Conservation (phyloP, 352 stramenopile genomes). For the Pythium phragmitis region DNA sequence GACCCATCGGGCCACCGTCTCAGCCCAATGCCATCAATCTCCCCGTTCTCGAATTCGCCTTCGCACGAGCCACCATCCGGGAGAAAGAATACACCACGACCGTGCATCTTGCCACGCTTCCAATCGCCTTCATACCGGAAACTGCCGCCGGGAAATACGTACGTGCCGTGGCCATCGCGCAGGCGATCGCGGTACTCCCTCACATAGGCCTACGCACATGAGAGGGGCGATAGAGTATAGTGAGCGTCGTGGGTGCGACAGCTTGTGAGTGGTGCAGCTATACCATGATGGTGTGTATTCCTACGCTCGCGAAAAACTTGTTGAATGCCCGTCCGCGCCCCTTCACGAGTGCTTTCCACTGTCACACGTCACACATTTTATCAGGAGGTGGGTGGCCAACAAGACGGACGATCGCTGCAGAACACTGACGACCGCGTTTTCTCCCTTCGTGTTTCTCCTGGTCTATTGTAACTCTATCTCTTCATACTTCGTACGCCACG, state of each 20-base stretch:
- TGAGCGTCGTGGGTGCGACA: not conserved
- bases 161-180: conserved; percentile 45
- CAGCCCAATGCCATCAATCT: conserved; percentile 61
- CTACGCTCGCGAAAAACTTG: not conserved
- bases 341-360: not conserved
- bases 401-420: not conserved
- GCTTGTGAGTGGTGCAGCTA: not conserved
- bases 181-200: conserved; percentile 40
- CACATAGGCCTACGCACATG: conserved; percentile 34
- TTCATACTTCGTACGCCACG: not conserved
- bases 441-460: not conserved
- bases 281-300: too few species aligned
- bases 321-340: not conserved
- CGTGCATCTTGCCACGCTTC: conserved; percentile 59
- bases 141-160: conserved; percentile 40
- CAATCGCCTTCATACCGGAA: conserved; percentile 75
- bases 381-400: not conserved
- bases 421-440: not conserved
- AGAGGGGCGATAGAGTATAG: not conserved
- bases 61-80: conserved; percentile 40
- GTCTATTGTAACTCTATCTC: conserved; percentile 16
- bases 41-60: conserved; percentile 50
- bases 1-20: conserved; percentile 52
- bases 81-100: conserved; percentile 41
- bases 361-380: conserved; percentile 7